phyloP scores from a whole-genome alignment of 1,284 basidiomycete genomes.

The Puccinia triticina region DNA sequence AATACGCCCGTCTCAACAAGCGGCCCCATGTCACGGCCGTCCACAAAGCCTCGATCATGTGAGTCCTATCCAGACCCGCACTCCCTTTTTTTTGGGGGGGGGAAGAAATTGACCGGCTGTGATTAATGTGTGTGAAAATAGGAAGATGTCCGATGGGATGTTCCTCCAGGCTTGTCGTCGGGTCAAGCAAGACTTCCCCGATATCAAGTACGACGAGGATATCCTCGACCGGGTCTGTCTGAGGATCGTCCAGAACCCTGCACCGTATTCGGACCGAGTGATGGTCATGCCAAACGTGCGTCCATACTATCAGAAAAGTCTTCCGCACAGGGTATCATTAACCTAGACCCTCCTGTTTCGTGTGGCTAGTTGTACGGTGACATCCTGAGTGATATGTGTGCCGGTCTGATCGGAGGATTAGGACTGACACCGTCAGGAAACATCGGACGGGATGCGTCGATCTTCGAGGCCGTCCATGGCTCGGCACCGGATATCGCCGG shows the following conservation, averaged over 20 bases:
- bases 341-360: background rate
- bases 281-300: constrained; percentile 99
- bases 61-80: constrained; percentile 55
- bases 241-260: constrained; percentile 89
- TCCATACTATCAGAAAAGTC: background rate
- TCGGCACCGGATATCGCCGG: constrained; percentile 70
- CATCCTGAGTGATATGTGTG: constrained; percentile 98
- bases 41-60: constrained; percentile 99
- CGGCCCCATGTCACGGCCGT: constrained; percentile 95
- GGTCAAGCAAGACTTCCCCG: constrained; percentile 93
- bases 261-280: constrained; percentile 90
- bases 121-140: constrained; percentile 53
- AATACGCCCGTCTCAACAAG: constrained; percentile 86
- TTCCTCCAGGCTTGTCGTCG: constrained; percentile 97
- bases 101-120: no score
- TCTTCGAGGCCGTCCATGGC: constrained; percentile 99
- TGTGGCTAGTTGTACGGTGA: constrained; percentile 65
- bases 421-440: constrained; percentile 98
- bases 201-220: constrained; percentile 93
- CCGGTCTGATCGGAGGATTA: constrained; percentile 95
- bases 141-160: constrained; percentile 99
- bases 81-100: background rate
- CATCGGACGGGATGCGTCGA: constrained; percentile 96
- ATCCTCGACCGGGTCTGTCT: constrained; percentile 95
- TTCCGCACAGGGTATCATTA: no score